A percentile compares a stretch with the other conserved stretches of the same genome.
These are phyloP conservation scores for Spirogloea muscicola DNA, from an alignment of 139 green algal genomes.

Conservation along the genomic window DNA sequence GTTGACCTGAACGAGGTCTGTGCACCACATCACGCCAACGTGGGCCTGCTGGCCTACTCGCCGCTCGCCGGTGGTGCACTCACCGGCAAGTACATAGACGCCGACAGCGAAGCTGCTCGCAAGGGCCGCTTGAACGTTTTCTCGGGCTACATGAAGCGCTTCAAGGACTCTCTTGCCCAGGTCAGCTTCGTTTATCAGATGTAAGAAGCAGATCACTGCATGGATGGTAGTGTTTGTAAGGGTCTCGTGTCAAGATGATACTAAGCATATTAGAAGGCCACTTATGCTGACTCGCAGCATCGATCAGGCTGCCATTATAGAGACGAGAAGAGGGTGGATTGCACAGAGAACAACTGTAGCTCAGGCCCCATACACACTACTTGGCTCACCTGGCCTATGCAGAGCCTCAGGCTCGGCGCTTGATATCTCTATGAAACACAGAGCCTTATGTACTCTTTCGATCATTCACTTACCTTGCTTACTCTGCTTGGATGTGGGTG, in stretches of 20 bases:
- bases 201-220: background rate
- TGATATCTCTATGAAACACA: slow-evolving; percentile 5
- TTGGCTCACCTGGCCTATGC: background rate
- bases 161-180: background rate
- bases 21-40: slow-evolving; percentile 55
- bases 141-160: slow-evolving; percentile 50
- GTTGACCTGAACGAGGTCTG: slow-evolving; percentile 68
- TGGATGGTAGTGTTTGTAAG: background rate
- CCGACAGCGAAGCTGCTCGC: slow-evolving; percentile 26
- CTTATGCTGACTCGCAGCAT: too few species aligned
- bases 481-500: background rate
- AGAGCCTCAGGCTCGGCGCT: background rate
- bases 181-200: background rate
- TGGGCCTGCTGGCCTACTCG: slow-evolving; percentile 81
- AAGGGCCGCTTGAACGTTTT: slow-evolving; percentile 71
- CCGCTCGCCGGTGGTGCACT: slow-evolving; percentile 64
- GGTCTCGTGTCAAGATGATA: background rate
- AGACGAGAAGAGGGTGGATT: too few species aligned
- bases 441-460: background rate
- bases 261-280: too few species aligned
- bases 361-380: too few species aligned
- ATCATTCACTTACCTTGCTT: background rate
- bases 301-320: too few species aligned
- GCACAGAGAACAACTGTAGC: too few species aligned
- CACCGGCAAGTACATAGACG: slow-evolving; percentile 63